Percentiles rank a stretch among this genome's conserved stretches.
These are phyloP conservation scores for Hemisphaericaspora xylofermentans DNA, from an alignment of 1,139 yeast species.

Conservation along the genomic window DNA sequence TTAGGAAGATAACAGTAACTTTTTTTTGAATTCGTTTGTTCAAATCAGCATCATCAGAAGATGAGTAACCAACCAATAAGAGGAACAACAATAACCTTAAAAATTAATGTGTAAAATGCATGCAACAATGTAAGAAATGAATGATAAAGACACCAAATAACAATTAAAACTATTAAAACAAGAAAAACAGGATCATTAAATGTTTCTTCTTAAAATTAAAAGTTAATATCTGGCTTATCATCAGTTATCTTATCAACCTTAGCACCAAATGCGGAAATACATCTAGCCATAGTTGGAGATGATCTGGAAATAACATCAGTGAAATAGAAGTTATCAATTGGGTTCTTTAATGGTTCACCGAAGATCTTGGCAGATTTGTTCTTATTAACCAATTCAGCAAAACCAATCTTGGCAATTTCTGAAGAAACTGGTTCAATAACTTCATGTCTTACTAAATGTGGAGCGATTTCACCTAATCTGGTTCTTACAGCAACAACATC, in stretches of 20 bases:
- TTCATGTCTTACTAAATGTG: conserved; percentile 76
- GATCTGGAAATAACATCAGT: conserved; percentile 86
- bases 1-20: conserved; percentile 3
- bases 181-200: background rate
- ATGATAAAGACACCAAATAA: background rate
- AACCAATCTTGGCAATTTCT: conserved; percentile 59
- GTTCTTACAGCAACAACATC: conserved; percentile 67
- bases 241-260: conserved; percentile 59
- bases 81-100: background rate
- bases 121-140: conserved; percentile 7
- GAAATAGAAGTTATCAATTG: conserved; percentile 81
- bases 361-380: conserved; percentile 38
- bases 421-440: conserved; percentile 67
- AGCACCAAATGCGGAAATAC: conserved; percentile 67
- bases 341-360: conserved; percentile 60
- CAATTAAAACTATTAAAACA: background rate
- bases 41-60: no score
- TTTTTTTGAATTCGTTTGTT: conserved; percentile 3
- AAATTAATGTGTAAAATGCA: conserved; percentile 5
- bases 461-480: conserved; percentile 77
- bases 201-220: conserved; percentile 25
- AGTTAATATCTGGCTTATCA: conserved; percentile 44
- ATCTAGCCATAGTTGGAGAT: conserved; percentile 88
- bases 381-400: conserved; percentile 45
- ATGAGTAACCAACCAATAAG: background rate